Conservation (phyloP, 2,329 filamentous ascomycete genomes). For the Nemania sp. region DNA sequence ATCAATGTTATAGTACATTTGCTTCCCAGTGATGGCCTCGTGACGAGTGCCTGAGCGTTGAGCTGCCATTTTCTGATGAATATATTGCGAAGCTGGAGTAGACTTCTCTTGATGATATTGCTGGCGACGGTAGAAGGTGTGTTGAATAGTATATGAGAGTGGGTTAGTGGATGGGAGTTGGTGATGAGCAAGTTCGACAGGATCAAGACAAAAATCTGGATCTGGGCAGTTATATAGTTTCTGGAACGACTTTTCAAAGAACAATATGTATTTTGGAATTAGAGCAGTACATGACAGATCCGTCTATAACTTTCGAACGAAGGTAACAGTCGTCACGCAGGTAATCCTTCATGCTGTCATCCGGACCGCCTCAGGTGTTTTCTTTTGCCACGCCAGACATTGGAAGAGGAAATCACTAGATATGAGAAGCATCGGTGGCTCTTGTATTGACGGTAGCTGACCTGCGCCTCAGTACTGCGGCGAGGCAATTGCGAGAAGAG, state of each 20-base stretch:
- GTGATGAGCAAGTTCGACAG: slow-evolving; percentile 12
- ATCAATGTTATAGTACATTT: not conserved
- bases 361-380: slow-evolving; percentile 19
- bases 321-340: slow-evolving; percentile 24
- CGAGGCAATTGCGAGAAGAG: slow-evolving; percentile 21
- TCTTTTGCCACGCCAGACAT: slow-evolving; percentile 15
- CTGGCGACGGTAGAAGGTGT: not conserved
- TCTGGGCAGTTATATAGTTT: slow-evolving; percentile 31
- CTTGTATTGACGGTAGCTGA: slow-evolving; percentile 20
- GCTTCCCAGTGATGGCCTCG: not conserved
- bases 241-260: slow-evolving; percentile 15
- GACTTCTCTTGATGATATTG: slow-evolving; percentile 11
- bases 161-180: not conserved
- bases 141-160: slow-evolving; percentile 7
- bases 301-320: slow-evolving; percentile 27
- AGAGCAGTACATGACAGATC: slow-evolving; percentile 29
- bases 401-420: slow-evolving; percentile 5
- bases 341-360: slow-evolving; percentile 24
- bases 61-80: not conserved
- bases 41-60: not conserved
- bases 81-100: slow-evolving; percentile 3
- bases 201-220: slow-evolving; percentile 14
- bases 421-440: slow-evolving; percentile 13
- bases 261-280: slow-evolving; percentile 8
- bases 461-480: slow-evolving; percentile 26